Evolutionary conservation across 208 protist species (phyloP).

Genomic region (Leishmania martiniquensis): DNA sequence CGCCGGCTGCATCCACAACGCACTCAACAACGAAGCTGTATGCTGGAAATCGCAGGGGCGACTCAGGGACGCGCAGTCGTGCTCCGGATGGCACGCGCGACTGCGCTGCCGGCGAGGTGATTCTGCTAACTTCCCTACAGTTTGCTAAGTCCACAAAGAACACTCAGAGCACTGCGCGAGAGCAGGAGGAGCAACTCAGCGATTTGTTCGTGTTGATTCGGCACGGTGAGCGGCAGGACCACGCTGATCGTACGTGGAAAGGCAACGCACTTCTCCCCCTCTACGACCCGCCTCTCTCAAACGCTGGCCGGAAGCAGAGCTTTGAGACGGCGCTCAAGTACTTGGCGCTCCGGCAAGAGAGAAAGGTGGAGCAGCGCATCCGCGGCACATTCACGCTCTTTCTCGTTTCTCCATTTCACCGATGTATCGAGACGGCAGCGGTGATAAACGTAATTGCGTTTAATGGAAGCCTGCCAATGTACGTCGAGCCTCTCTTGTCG

Average conservation of each 20-base stretch:
- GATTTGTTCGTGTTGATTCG: slow-evolving; percentile 75
- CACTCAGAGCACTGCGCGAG: slow-evolving; percentile 21
- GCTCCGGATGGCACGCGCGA: not conserved
- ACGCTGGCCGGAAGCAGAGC: slow-evolving; percentile 64
- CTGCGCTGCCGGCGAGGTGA: slow-evolving; percentile 24
- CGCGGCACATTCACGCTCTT: slow-evolving; percentile 64
- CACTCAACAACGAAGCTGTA: not conserved
- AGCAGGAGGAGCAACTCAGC: slow-evolving; percentile 39
- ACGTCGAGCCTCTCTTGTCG: slow-evolving; percentile 73
- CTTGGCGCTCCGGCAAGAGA: slow-evolving; percentile 45
- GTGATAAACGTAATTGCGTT: slow-evolving; percentile 84
- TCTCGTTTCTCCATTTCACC: slow-evolving; percentile 81
- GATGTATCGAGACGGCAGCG: slow-evolving; percentile 81
- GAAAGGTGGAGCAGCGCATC: slow-evolving; percentile 61
- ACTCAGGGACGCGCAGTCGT: not conserved
- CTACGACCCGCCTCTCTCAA: slow-evolving; percentile 82
- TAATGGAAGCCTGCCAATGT: slow-evolving; percentile 67
- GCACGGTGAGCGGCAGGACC: slow-evolving; percentile 83
- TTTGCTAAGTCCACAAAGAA: slow-evolving; percentile 62
- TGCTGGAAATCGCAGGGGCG: not conserved
- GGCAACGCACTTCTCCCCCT: slow-evolving; percentile 56
- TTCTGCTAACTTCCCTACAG: slow-evolving; percentile 60
- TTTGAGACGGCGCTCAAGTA: slow-evolving; percentile 82
- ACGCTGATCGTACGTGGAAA: slow-evolving; percentile 73
- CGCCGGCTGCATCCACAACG: not conserved